Evolutionary conservation across 1,284 basidiomycete species (phyloP).

Genomic region (Coniferiporia weirii): DNA sequence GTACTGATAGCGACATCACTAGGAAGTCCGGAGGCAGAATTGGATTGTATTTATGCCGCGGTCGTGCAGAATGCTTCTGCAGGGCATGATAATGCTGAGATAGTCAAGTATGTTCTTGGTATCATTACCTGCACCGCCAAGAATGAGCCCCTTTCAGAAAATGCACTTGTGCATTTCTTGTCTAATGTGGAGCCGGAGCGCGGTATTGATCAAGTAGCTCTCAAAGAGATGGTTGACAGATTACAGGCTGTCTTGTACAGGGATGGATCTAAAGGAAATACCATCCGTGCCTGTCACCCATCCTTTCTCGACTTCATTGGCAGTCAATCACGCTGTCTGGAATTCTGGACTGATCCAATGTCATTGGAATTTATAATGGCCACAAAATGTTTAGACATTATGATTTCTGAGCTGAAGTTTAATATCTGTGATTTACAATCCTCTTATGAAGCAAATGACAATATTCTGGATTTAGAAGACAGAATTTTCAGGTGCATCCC

Average conservation of each 20-base stretch:
- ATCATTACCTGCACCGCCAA: background rate
- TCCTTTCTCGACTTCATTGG: conserved; percentile 20
- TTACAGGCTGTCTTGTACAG: conserved; percentile 4
- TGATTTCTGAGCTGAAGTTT: conserved; percentile 31
- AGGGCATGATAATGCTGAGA: background rate
- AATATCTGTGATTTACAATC: conserved; percentile 29
- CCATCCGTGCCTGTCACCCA: conserved; percentile 11
- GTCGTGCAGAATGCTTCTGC: background rate
- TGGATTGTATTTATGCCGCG: background rate
- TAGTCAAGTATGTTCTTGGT: background rate
- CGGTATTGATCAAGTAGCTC: background rate
- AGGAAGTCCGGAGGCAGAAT: background rate
- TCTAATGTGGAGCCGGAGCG: background rate
- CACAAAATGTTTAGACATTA: conserved; percentile 23
- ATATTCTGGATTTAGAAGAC: conserved; percentile 21
- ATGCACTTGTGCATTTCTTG: background rate
- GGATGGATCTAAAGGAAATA: background rate
- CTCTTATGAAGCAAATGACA: conserved; percentile 24
- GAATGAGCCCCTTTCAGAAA: background rate
- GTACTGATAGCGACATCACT: background rate
- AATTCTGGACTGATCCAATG: conserved; percentile 23
- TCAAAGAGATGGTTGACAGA: background rate
- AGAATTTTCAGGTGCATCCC: background rate
- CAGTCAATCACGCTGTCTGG: background rate
- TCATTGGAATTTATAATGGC: conserved; percentile 16